Percentiles rank a stretch among this genome's conserved stretches.
phyloP scores from a whole-genome alignment of 345 rosid species.

The Eucalyptus marginata region DNA sequence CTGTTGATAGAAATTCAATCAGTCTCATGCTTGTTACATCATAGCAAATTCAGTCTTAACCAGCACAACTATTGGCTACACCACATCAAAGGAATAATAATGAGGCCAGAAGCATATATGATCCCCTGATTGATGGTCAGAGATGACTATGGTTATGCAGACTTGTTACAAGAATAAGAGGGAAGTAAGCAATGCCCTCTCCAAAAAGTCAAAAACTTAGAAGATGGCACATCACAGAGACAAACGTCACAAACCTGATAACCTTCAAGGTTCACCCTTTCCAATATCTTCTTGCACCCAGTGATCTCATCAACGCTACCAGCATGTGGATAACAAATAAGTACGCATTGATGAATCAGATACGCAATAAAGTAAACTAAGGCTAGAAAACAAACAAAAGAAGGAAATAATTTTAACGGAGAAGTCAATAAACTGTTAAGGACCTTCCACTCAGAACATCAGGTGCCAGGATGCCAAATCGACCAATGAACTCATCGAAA shows the following conservation, averaged over 20 bases:
- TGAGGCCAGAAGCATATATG: not conserved
- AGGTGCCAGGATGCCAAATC: slow-evolving; percentile 62
- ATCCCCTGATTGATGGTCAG: not conserved
- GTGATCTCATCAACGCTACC: slow-evolving; percentile 55
- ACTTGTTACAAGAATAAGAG: not conserved
- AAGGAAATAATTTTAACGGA: not conserved
- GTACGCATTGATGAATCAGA: not conserved
- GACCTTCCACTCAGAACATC: slow-evolving; percentile 52
- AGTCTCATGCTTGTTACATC: not conserved
- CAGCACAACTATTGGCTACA: not conserved
- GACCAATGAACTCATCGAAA: slow-evolving; percentile 57
- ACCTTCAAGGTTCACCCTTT: slow-evolving; percentile 64
- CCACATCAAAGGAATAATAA: slow-evolving; percentile 1
- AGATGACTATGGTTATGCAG: not conserved
- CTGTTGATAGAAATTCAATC: slow-evolving; percentile 7
- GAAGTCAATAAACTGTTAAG: not conserved
- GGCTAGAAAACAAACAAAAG: not conserved
- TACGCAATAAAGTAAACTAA: not conserved
- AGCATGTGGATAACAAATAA: not conserved
- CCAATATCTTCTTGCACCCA: slow-evolving; percentile 74
- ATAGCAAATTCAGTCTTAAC: not conserved
- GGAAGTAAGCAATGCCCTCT: not conserved
- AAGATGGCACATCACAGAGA: not conserved
- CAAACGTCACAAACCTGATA: slow-evolving; percentile 47
- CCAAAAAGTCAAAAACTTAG: not conserved